These are phyloP conservation scores for Collybia sp. DNA, from an alignment of 768 basidiomycete genomes.

Conservation along the genomic window DNA sequence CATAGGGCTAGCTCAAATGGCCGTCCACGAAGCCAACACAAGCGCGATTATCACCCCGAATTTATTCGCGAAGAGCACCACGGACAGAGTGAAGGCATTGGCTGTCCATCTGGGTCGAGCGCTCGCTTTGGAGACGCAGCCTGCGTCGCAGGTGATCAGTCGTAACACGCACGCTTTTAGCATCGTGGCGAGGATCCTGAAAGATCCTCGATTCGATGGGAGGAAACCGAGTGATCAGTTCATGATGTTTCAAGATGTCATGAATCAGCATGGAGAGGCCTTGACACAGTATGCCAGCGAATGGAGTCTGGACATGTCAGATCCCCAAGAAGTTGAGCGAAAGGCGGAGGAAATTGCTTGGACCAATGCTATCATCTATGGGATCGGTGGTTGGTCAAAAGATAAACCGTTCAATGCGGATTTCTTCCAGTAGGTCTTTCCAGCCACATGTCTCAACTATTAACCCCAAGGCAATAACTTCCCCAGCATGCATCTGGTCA, in stretches of 20 bases:
- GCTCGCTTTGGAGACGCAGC: background rate
- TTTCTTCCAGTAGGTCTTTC: constrained; percentile 50
- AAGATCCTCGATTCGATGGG: constrained; percentile 36
- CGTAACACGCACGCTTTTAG: constrained; percentile 39
- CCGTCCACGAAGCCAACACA: constrained; percentile 37
- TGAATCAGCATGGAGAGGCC: constrained; percentile 30
- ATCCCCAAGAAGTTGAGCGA: constrained; percentile 33
- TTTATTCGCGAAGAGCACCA: too few species aligned
- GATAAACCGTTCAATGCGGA: constrained; percentile 43
- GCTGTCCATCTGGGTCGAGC: constrained; percentile 7
- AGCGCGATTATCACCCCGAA: constrained; percentile 20
- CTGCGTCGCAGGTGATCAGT: background rate
- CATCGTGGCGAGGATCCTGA: constrained; percentile 50
- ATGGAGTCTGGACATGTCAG: constrained; percentile 36
- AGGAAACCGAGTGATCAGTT: constrained; percentile 10
- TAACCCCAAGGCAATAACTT: background rate
- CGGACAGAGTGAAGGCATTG: background rate
- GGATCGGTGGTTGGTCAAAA: constrained; percentile 45
- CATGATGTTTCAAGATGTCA: constrained; percentile 26
- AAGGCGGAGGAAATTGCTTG: constrained; percentile 66
- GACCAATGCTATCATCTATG: constrained; percentile 51
- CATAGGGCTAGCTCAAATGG: constrained; percentile 52
- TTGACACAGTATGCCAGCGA: constrained; percentile 35
- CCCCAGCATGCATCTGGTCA: constrained; percentile 59
- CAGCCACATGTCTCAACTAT: background rate